A percentile compares a stretch with the other conserved stretches of the same genome.
phyloP scores from a whole-genome alignment of 331 rosid genomes.

The Phaseolus coccineus region DNA sequence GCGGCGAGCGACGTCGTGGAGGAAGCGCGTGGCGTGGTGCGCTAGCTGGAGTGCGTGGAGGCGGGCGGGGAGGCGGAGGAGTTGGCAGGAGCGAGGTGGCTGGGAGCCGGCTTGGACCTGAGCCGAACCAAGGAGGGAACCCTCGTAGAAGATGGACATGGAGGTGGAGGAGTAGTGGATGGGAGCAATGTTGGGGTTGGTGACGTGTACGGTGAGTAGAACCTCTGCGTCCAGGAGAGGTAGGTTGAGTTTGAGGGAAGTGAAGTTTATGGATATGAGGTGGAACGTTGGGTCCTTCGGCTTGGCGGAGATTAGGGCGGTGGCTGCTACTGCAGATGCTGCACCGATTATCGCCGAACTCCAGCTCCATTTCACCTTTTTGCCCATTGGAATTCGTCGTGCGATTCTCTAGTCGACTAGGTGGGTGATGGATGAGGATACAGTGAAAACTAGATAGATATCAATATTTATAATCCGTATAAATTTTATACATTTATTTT shows the following conservation, averaged over 20 bases:
- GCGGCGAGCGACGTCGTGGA: constrained; percentile 66
- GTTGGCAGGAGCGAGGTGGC: constrained; percentile 69
- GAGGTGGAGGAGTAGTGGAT: constrained; percentile 77
- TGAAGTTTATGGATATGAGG: constrained; percentile 72
- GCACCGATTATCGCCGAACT: constrained; percentile 74
- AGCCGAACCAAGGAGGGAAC: constrained; percentile 85
- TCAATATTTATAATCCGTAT: no score
- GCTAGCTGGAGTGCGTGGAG: constrained; percentile 70
- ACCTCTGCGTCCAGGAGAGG: constrained; percentile 79
- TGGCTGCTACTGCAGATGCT: constrained; percentile 71
- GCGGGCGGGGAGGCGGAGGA: constrained; percentile 76
- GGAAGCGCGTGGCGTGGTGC: constrained; percentile 61
- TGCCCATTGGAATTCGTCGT: constrained; percentile 24
- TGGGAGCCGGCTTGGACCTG: constrained; percentile 78
- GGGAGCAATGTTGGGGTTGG: constrained; percentile 83
- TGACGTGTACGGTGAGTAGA: constrained; percentile 78
- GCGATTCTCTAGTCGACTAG: no score
- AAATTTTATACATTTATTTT: no score
- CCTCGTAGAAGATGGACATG: constrained; percentile 87
- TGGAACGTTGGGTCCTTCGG: constrained; percentile 88
- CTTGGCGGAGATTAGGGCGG: constrained; percentile 60
- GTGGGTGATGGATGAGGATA: no score
- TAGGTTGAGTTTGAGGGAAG: constrained; percentile 68
- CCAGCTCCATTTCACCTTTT: constrained; percentile 72
- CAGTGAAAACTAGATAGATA: no score